Evolutionary conservation across 2,329 filamentous ascomycete genomes (phyloP).

Genomic region (Sarocladiaceae sp.): DNA sequence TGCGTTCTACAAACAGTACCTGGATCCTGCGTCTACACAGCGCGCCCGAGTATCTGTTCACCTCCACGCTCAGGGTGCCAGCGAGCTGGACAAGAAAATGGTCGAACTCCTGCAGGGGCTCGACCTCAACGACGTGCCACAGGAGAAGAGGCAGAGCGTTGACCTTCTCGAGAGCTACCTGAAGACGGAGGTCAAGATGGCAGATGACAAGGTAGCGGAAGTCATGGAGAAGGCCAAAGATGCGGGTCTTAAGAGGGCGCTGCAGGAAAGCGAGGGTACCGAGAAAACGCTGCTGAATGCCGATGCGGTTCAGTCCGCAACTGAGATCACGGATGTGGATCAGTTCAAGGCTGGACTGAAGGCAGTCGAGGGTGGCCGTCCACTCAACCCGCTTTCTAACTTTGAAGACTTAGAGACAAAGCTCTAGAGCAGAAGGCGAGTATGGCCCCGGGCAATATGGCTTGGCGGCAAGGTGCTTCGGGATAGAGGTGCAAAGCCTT

Average conservation of each 20-base stretch:
- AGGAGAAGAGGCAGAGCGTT: slow-evolving; percentile 42
- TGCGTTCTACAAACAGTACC: slow-evolving; percentile 69
- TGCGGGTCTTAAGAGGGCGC: slow-evolving; percentile 31
- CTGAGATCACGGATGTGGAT: slow-evolving; percentile 68
- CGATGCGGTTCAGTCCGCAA: slow-evolving; percentile 26
- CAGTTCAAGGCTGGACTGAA: slow-evolving; percentile 72
- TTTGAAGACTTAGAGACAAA: slow-evolving; percentile 85
- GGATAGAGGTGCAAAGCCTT: too few relatives aligned
- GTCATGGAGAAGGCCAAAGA: slow-evolving; percentile 40
- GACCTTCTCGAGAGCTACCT: slow-evolving; percentile 46
- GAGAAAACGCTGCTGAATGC: slow-evolving; percentile 22
- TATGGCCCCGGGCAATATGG: too few relatives aligned
- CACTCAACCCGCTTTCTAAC: slow-evolving; percentile 69
- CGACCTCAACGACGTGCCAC: slow-evolving; percentile 26
- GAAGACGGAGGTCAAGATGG: slow-evolving; percentile 37
- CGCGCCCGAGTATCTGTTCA: slow-evolving; percentile 84
- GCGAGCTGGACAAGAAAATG: slow-evolving; percentile 39
- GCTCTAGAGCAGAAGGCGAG: slow-evolving; percentile 42
- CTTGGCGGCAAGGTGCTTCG: too few relatives aligned
- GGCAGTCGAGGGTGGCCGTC: slow-evolving; percentile 64
- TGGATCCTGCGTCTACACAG: slow-evolving; percentile 64
- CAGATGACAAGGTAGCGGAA: slow-evolving; percentile 42
- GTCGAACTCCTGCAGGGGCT: slow-evolving; percentile 31
- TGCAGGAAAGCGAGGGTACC: slow-evolving; percentile 22
- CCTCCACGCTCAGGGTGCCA: slow-evolving; percentile 63